These are phyloP conservation scores for Exophiala calicioides DNA, from an alignment of 2,329 filamentous ascomycete genomes.

Conservation along the genomic window DNA sequence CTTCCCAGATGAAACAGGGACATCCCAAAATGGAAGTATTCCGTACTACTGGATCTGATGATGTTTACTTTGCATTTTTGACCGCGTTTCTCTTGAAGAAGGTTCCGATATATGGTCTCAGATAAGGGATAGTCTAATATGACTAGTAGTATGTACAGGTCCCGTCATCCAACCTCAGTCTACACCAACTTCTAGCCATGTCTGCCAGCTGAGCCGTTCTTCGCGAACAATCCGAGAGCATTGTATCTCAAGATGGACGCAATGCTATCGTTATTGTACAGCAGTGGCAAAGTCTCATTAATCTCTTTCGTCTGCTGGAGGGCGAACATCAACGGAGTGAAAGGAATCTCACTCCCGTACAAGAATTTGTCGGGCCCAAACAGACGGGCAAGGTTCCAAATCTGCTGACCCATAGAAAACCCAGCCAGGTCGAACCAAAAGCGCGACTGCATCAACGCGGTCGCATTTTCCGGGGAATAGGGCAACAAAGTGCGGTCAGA, in stretches of 20 bases:
- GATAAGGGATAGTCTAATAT: too few species aligned
- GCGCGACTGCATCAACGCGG: constrained; percentile 7
- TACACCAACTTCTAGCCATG: too few species aligned
- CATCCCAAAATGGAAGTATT: too few species aligned
- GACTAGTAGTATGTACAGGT: too few species aligned
- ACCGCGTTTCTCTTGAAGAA: too few species aligned
- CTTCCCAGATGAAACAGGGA: too few species aligned
- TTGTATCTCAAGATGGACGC: constrained; percentile 9
- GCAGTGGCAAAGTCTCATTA: constrained; percentile 8
- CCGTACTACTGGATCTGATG: too few species aligned
- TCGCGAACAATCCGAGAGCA: constrained; percentile 9
- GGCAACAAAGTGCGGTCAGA: constrained; percentile 6
- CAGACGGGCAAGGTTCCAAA: constrained; percentile 12
- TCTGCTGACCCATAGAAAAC: constrained; percentile 19
- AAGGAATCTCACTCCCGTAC: constrained; percentile 24
- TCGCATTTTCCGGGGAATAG: constrained; percentile 6
- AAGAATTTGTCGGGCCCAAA: constrained; percentile 17
- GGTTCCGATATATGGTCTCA: too few species aligned
- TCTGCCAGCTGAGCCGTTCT: too few species aligned
- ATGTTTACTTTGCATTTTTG: too few species aligned
- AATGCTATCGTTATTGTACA: constrained; percentile 8
- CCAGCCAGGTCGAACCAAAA: constrained; percentile 28
- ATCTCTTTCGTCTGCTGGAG: constrained; percentile 14
- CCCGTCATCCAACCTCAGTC: too few species aligned
- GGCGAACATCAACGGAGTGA: constrained; percentile 14